Base-by-base conservation (phyloP, 257 asterid genomes). In the Solanum gracilifrons region DNA sequence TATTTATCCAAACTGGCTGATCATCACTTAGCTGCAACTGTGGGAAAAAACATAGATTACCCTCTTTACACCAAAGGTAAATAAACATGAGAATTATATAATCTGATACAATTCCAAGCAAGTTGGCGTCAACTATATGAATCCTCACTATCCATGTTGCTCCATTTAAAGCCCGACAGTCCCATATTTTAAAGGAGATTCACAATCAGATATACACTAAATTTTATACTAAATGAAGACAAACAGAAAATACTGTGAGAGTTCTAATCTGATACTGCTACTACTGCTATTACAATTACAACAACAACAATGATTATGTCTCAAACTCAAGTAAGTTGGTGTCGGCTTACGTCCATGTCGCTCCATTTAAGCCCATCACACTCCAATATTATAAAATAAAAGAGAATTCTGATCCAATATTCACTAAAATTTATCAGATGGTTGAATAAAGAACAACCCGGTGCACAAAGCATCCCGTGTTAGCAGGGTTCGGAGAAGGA, bases 1-100 rank as follows among this genome's bases (percentile, higher is more conserved):
- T 88, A 66, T 94, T 95, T 48, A 90, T 90, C 98, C 99, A 96
- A 35, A 90, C 82, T 31, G 98, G 97, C 89, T 92, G 96, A 5
- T 91, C 87, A 83, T 92, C 96, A 31, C 82, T 89, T 83, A 96
- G 88, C 91, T 90, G 94, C 96, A 96, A 90, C 99, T 96, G 91
- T 51, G 10, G 62, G 55, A 0, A 16, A 66, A 7, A 27, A 66
- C 4, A 66, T 3, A 84, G 36, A 55, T 83, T 83, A 35, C 51
- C 7, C 55, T 83, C 32, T 55, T 37, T 36, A 27, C 66, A 8
- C 39, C 25, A 43, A 43, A 27, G 68, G 85, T 73, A 46, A 43
- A 36, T 36, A 12, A 76, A 37, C 74, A 58, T 84, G 43, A 36
- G 60, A 62, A 33, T 58, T 7, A 33, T 36, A 58, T 68, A 84